Percentiles rank a stretch among this genome's conserved stretches.
Conservation (phyloP, 805 yeast genomes). For the Metschnikowia arizonensis region DNA sequence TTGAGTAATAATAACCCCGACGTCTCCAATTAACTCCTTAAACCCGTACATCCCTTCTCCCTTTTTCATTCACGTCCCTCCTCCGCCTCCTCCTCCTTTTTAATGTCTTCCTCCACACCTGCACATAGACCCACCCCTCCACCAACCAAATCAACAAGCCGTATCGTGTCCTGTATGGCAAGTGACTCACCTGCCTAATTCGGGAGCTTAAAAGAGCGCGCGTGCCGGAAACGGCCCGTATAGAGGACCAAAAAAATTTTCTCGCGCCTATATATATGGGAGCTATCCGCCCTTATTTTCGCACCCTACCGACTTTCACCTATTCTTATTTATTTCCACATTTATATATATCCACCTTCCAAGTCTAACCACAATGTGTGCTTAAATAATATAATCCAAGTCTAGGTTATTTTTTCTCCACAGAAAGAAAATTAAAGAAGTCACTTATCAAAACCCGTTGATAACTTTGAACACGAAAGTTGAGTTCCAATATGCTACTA, state of each 20-base stretch:
- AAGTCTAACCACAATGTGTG: constrained; percentile 31
- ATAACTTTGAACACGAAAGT: constrained; percentile 23
- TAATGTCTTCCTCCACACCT: too few relatives aligned
- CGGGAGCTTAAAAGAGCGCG: constrained; percentile 4
- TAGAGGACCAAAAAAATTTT: constrained; percentile 13
- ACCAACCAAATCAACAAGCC: too few relatives aligned
- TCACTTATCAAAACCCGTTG: constrained; percentile 18
- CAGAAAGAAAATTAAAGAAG: constrained; percentile 18
- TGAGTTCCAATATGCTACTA: constrained; percentile 29
- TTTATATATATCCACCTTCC: constrained; percentile 9
- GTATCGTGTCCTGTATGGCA: too few relatives aligned
- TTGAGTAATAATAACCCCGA: too few relatives aligned
- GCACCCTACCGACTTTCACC: constrained; percentile 7
- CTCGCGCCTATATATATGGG: constrained; percentile 10
- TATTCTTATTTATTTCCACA: constrained; percentile 10
- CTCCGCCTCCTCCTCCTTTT: too few relatives aligned
- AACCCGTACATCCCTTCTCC: too few relatives aligned
- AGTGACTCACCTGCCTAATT: constrained; percentile 1
- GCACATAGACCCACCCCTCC: too few relatives aligned
- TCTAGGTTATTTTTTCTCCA: constrained; percentile 18
- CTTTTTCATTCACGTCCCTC: too few relatives aligned
- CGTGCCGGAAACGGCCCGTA: constrained; percentile 4
- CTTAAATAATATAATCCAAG: constrained; percentile 24
- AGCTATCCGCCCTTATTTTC: constrained; percentile 4
- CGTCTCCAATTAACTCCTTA: too few relatives aligned